Evolutionary conservation across 1,139 yeast genomes (phyloP).

Genomic region (Scheffersomyces titani): DNA sequence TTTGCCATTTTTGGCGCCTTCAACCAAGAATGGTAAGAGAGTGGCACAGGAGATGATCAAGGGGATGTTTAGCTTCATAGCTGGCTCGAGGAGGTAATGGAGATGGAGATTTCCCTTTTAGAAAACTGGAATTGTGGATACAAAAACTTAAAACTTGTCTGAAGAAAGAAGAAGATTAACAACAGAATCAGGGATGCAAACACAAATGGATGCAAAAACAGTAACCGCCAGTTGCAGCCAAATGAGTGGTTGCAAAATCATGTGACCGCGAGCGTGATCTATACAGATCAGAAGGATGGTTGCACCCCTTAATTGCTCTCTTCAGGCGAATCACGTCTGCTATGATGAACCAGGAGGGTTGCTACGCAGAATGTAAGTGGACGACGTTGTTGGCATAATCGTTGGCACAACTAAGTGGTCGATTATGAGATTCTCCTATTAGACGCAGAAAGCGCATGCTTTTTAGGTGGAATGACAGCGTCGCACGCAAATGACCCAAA

Average conservation of each 20-base stretch:
- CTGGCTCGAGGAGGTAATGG: background rate
- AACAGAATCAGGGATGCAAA: background rate
- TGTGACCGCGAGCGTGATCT: background rate
- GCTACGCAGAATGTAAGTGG: background rate
- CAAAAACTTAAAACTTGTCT: background rate
- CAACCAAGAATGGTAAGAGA: constrained; percentile 5
- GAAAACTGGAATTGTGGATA: background rate
- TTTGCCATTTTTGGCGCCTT: constrained; percentile 36
- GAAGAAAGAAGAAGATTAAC: background rate
- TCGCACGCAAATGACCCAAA: background rate
- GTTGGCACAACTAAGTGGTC: background rate
- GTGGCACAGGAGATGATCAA: constrained; percentile 4
- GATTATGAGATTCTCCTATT: background rate
- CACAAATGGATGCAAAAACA: background rate
- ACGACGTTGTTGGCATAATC: background rate
- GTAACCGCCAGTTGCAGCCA: background rate
- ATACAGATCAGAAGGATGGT: too few species aligned
- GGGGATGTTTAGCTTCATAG: constrained; percentile 5
- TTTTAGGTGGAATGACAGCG: background rate
- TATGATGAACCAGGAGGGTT: background rate
- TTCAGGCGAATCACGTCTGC: background rate
- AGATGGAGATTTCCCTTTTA: background rate
- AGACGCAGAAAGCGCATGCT: background rate
- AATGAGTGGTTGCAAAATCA: background rate
- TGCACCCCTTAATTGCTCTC: background rate